Evolutionary conservation across 208 protist genomes (phyloP), one percentile per base, ranked within the genome.

Genomic region (Wallacemonas sp.): DNA sequence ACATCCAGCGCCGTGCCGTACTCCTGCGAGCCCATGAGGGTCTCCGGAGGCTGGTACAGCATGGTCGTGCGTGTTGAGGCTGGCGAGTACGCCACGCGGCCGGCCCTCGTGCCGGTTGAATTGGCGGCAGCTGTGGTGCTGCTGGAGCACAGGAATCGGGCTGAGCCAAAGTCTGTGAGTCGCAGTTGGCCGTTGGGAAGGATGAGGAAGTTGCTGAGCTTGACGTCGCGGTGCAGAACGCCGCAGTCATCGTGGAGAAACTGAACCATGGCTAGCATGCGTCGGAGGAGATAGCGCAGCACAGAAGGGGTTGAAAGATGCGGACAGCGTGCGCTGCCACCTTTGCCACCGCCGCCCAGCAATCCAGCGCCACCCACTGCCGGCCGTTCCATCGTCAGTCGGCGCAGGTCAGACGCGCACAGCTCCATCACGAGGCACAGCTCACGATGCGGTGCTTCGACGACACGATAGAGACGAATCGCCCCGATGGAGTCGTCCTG

Each of bases 151-250:
- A 82, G 48, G 16, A 96, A 78, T 17, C 93, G 76, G 1, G 88
- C 84, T 30, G 83, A 92, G 41, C 93, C 93, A 76, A 97, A 97
- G 70, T 97, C 93, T 17, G 80, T 76, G 14, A 97, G 71, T 9
- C 90, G 85, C 43, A 97, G 52, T n/a, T 70, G 73, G 26, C 87
- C 90, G 17, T 81, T 66, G 16, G 61, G 38, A 16, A 65, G 69
- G 55, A 96, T 79, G 30, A 97, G 79, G 39, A 97, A 70, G 58
- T 97, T 97, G 60, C 81, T 90, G 5, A 89, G 65, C 36, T 97
- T 97, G n/a, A 97, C 46, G 70, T 97, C 93, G 26, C 93, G 76
- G 66, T 97, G 92, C 34, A 93, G 48, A 11, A 97, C 78, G 60
- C 64, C 63, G 58, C 90, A 96, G 12, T 84, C 54, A 23, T 88